These are phyloP conservation scores for Microcyclospora tardicrescens DNA, from an alignment of 2,329 filamentous ascomycete genomes.

Conservation along the genomic window DNA sequence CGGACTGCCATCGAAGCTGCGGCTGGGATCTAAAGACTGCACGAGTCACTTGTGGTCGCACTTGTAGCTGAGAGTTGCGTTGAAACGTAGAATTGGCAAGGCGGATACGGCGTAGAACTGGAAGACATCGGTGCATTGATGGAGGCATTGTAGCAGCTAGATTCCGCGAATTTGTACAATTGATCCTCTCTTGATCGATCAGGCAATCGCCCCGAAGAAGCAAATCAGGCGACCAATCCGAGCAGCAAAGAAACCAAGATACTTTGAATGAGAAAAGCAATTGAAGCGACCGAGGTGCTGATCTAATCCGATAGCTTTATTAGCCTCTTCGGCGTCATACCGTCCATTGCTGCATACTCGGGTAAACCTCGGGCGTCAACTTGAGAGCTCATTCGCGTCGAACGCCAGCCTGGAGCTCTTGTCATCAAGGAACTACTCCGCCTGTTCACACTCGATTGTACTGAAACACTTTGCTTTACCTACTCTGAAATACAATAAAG, in stretches of 20 bases:
- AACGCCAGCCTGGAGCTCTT: too few relatives aligned
- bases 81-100: constrained; percentile 20
- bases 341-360: neutral
- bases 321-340: constrained; percentile 1
- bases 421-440: neutral
- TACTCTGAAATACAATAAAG: too few relatives aligned
- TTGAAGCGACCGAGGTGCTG: neutral
- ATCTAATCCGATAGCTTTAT: neutral
- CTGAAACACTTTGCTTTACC: too few relatives aligned
- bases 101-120: constrained; percentile 20
- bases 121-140: constrained; percentile 11
- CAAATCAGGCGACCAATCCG: too few relatives aligned
- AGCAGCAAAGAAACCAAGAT: too few relatives aligned
- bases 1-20: constrained; percentile 19
- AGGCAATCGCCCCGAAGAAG: too few relatives aligned
- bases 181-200: too few relatives aligned
- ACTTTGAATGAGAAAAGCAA: too few relatives aligned
- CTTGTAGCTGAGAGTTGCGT: constrained; percentile 12
- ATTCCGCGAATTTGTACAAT: too few relatives aligned
- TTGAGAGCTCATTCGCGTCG: too few relatives aligned
- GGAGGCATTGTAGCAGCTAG: constrained; percentile 12
- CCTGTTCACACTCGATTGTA: too few relatives aligned
- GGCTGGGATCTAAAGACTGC: constrained; percentile 2
- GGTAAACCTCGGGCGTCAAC: neutral
- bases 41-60: neutral